These are phyloP conservation scores for Gardenia jasminoides DNA, from an alignment of 257 asterid genomes.

Conservation along the genomic window DNA sequence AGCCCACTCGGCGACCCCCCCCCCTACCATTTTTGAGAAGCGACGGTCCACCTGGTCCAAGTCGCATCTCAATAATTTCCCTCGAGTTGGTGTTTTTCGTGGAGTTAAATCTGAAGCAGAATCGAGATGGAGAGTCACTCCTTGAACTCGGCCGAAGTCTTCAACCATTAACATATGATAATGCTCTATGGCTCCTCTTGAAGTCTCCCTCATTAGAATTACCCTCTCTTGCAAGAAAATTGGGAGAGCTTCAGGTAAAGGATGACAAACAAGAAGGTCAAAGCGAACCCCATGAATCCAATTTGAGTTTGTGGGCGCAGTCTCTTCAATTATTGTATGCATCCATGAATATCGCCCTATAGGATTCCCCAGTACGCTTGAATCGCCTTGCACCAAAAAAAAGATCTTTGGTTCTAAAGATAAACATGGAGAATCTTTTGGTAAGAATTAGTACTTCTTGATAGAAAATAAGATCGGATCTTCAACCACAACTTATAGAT, in stretches of 20 bases:
- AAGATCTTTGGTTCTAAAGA: conserved; percentile 63
- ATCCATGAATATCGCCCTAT: conserved; percentile 56
- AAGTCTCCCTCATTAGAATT: conserved; percentile 61
- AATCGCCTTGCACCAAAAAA: conserved; percentile 48
- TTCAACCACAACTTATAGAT: too few relatives aligned
- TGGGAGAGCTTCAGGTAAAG: conserved; percentile 84
- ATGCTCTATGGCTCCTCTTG: conserved; percentile 70
- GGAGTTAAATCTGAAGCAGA: too few relatives aligned
- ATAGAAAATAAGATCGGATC: too few relatives aligned
- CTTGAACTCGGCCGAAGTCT: too few relatives aligned
- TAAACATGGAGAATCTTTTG: conserved; percentile 54
- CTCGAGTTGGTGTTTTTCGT: too few relatives aligned
- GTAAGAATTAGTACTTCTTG: conserved; percentile 45
- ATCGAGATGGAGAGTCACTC: too few relatives aligned
- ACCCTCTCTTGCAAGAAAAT: conserved; percentile 72
- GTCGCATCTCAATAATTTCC: too few relatives aligned
- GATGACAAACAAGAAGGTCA: conserved; percentile 70
- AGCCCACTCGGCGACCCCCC: too few relatives aligned
- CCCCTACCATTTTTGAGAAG: too few relatives aligned
- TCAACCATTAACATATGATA: conserved; percentile 69
- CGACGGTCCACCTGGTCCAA: too few relatives aligned
- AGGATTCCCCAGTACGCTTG: conserved; percentile 68
- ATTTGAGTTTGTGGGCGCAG: conserved; percentile 49
- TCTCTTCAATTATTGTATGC: conserved; percentile 30
- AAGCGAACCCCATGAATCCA: conserved; percentile 75